Percentiles rank a stretch among this genome's conserved stretches.
These are phyloP conservation scores for Hevea brasiliensis DNA, from an alignment of 345 rosid species.

Conservation along the genomic window DNA sequence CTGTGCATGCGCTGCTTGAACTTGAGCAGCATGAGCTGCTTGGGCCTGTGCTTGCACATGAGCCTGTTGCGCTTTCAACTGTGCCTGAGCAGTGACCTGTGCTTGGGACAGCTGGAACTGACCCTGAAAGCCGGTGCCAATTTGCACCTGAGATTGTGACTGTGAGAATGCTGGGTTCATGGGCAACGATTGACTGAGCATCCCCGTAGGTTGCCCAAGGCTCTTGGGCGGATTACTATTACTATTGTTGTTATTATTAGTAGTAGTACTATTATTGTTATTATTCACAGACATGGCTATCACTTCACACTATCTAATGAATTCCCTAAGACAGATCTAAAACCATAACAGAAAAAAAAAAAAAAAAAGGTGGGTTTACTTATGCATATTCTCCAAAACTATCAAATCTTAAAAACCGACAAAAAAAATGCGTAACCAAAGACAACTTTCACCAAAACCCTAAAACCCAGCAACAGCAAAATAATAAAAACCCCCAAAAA, in stretches of 20 bases:
- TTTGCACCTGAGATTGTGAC: slow-evolving; percentile 49
- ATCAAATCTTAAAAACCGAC: slow-evolving; percentile 3
- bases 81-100: slow-evolving; percentile 61
- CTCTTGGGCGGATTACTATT: slow-evolving; percentile 56
- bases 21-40: slow-evolving; percentile 49
- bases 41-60: slow-evolving; percentile 38
- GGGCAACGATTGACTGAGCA: slow-evolving; percentile 54
- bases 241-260: slow-evolving; percentile 48
- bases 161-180: slow-evolving; percentile 58
- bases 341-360: slow-evolving; percentile 2
- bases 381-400: slow-evolving; percentile 6
- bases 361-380: too few relatives aligned
- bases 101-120: slow-evolving; percentile 75
- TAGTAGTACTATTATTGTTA: slow-evolving; percentile 10
- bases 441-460: slow-evolving; percentile 6
- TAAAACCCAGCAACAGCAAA: slow-evolving; percentile 2
- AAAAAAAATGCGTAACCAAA: neutral
- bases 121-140: slow-evolving; percentile 54
- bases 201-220: slow-evolving; percentile 61
- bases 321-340: neutral
- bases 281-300: slow-evolving; percentile 50
- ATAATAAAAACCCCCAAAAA: neutral
- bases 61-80: slow-evolving; percentile 46
- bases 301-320: neutral
- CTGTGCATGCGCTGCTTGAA: slow-evolving; percentile 69